Base-by-base conservation (phyloP, 225 moss, liverwort and hornwort species). In the Polytrichum formosum region DNA sequence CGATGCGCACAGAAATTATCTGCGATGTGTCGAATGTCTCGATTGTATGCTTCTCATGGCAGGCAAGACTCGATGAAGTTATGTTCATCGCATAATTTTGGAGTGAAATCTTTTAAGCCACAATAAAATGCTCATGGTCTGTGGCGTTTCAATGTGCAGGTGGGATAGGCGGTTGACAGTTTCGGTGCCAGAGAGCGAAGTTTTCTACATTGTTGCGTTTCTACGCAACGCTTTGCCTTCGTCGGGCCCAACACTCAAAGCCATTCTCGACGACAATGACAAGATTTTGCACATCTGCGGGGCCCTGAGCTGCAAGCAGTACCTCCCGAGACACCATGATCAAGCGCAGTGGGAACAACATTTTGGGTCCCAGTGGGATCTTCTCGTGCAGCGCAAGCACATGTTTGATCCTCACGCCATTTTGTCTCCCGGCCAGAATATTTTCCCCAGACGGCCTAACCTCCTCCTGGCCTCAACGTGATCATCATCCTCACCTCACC, bases 181-280 rank as follows among this genome's bases (percentile, higher is more conserved):
- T 6, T 67, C 68, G 4, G 55, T 83, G 35, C 87, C 80, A 0
- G 83, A 84, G 62, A 80, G 85, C 9, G 81, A 85, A 2, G 63
- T 85, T 1, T 92, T 92, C 71, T 92, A 87, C 79, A 79, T 85
- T 69, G 90, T 90, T 13, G 68, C 80, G 0, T 81, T 84, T 60
- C 70, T 82, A 21, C 74, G 81, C 65, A 75, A 79, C 25, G 81
- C 72, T 28, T 0, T 73, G 21, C 86, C 79, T 3, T 76, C 72
- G 22, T 56, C 66, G 23, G 70, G 72, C 18, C 69, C 78, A 63
- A 76, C 64, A 53, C 68, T 79, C 17, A 4, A 55, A 0, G 74
- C 72, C 21, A 71, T 81, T 53, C 72, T 90, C 56, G 59, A 68
- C 0, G 76, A 75, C 30, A 83, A 74, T 29, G 25, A 65, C 23